Conservation (phyloP, 1,284 basidiomycete species). For the Wolfiporia cocos region DNA sequence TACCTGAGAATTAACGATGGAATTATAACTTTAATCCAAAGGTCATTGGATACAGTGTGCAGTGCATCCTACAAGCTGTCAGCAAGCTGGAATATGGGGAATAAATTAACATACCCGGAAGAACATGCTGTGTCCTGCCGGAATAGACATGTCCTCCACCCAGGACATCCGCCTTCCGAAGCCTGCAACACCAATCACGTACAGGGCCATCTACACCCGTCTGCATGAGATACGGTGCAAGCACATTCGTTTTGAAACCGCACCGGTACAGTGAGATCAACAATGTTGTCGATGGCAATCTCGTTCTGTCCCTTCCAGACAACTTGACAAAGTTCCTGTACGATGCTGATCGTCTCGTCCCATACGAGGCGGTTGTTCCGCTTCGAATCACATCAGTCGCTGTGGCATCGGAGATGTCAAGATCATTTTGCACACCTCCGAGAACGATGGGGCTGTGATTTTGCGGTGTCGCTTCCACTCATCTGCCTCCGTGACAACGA, state of each 20-base stretch:
- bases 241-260: too few relatives aligned
- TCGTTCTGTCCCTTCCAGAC: constrained; percentile 29
- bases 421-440: constrained; percentile 26
- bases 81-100: too few relatives aligned
- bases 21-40: constrained; percentile 36
- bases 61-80: constrained; percentile 31
- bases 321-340: constrained; percentile 30
- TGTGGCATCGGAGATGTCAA: neutral
- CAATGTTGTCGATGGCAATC: constrained; percentile 26
- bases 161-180: constrained; percentile 50
- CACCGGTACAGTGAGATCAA: constrained; percentile 42
- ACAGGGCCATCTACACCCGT: constrained; percentile 41
- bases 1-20: constrained; percentile 36
- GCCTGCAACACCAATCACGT: constrained; percentile 52
- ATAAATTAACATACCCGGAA: constrained; percentile 44
- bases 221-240: neutral
- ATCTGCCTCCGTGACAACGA: constrained; percentile 54
- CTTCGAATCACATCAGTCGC: constrained; percentile 6
- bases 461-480: constrained; percentile 57
- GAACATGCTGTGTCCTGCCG: constrained; percentile 43
- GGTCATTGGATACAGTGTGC: constrained; percentile 37
- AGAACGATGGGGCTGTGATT: constrained; percentile 36
- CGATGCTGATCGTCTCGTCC: constrained; percentile 41
- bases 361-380: constrained; percentile 52
- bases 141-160: constrained; percentile 36